Conservation (phyloP, 371 early-diverging fungal species). For the Chytridium lagenaria region DNA sequence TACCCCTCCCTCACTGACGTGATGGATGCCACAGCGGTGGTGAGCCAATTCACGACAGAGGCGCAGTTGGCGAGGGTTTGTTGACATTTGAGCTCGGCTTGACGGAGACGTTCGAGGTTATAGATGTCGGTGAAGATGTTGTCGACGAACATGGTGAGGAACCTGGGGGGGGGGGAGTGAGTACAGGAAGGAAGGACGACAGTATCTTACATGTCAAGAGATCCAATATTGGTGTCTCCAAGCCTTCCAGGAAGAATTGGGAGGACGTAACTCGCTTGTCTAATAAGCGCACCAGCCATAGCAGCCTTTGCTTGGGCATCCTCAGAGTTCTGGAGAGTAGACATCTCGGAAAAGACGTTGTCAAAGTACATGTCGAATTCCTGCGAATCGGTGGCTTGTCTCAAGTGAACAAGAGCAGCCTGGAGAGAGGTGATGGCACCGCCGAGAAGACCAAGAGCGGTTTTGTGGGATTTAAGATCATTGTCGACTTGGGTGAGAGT, state of each 20-base stretch:
- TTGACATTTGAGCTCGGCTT: constrained; percentile 3
- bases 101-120: constrained; percentile 10
- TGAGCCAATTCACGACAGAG: neutral
- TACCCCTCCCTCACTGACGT: neutral
- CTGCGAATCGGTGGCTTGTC: neutral
- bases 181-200: neutral
- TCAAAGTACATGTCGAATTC: constrained; percentile 3
- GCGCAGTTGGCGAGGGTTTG: constrained; percentile 9
- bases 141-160: constrained; percentile 12
- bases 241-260: neutral
- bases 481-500: neutral
- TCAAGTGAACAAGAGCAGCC: neutral
- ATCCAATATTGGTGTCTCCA: constrained; percentile 3
- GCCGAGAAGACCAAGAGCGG: neutral
- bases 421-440: neutral
- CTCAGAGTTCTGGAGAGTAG: neutral
- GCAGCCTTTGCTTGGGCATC: constrained; percentile 2
- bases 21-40: constrained; percentile 5
- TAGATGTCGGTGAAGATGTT: constrained; percentile 7
- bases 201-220: constrained; percentile 4
- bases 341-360: constrained; percentile 10
- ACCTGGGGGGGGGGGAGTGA: neutral
- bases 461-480: constrained; percentile 1
- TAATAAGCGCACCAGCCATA: neutral
- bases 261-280: neutral